These are phyloP conservation scores for Coemansia sp. DNA, from an alignment of 192 early-diverging fungal species.

Conservation along the genomic window DNA sequence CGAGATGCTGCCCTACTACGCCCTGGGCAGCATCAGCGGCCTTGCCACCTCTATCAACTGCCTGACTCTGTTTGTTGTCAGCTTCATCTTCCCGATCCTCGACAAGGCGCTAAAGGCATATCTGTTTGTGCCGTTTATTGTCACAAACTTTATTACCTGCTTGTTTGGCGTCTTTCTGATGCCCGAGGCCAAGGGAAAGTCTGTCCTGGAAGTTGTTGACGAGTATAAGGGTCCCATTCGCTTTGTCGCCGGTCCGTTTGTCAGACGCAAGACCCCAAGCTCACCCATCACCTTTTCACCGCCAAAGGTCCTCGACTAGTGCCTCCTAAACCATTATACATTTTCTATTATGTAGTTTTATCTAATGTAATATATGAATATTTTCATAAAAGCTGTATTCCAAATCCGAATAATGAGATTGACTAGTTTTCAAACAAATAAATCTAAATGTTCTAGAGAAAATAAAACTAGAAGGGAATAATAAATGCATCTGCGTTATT, in stretches of 20 bases:
- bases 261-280: background rate
- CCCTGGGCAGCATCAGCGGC: slow-evolving; percentile 62
- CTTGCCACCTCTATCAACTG: slow-evolving; percentile 65
- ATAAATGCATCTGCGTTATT: background rate
- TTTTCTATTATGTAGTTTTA: background rate
- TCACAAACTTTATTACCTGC: slow-evolving; percentile 43
- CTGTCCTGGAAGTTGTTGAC: slow-evolving; percentile 33
- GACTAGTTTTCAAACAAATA: background rate
- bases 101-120: slow-evolving; percentile 54
- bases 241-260: slow-evolving; percentile 21
- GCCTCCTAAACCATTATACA: background rate
- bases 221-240: slow-evolving; percentile 44
- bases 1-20: slow-evolving; percentile 70
- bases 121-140: slow-evolving; percentile 66
- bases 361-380: background rate
- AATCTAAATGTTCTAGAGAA: background rate
- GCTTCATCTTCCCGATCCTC: slow-evolving; percentile 59
- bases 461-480: background rate
- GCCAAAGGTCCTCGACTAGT: background rate
- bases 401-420: no score
- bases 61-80: slow-evolving; percentile 64
- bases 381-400: background rate
- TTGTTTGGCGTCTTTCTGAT: slow-evolving; percentile 54
- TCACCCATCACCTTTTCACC: background rate
- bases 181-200: slow-evolving; percentile 69